Percentiles rank a stretch among this genome's conserved stretches.
Conservation (phyloP, 2,329 filamentous ascomycete genomes). For the Colletotrichum musicola region DNA sequence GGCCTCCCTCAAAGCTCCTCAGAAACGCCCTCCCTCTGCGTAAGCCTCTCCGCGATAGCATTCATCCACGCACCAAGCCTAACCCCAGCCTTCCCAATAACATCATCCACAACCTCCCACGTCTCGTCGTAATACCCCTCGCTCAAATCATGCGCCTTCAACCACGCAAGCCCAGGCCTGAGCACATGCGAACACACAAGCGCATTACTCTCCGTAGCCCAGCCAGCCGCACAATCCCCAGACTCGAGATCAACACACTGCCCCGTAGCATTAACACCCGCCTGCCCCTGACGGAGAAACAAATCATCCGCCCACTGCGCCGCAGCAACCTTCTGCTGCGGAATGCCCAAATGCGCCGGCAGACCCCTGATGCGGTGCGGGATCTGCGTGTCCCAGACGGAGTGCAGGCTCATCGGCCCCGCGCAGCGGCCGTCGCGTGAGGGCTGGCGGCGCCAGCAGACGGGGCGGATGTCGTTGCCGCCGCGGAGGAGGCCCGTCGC, state of each 20-base stretch:
- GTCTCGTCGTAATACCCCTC: conserved; percentile 35
- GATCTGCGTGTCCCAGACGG: conserved; percentile 39
- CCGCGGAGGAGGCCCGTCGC: conserved; percentile 38
- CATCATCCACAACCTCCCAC: conserved; percentile 37
- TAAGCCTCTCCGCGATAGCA: conserved; percentile 29
- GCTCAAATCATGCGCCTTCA: conserved; percentile 31
- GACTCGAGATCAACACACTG: conserved; percentile 32
- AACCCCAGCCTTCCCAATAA: conserved; percentile 33
- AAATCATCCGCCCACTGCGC: conserved; percentile 32
- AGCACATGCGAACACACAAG: conserved; percentile 36
- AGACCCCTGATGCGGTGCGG: conserved; percentile 37
- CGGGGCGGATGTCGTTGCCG: conserved; percentile 39
- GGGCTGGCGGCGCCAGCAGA: conserved; percentile 37
- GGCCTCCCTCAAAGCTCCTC: conserved; percentile 28
- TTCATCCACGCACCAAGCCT: conserved; percentile 37
- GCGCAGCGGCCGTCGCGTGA: conserved; percentile 23
- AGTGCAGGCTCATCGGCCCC: conserved; percentile 37
- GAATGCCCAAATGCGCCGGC: conserved; percentile 23
- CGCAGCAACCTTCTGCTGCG: conserved; percentile 33
- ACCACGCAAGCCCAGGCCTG: conserved; percentile 19
- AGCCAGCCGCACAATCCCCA: conserved; percentile 15
- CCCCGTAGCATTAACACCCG: conserved; percentile 18
- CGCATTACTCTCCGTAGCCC: conserved; percentile 35
- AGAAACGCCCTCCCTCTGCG: neutral
- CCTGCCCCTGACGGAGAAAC: conserved; percentile 9